These are phyloP conservation scores for Hypoxylon sp. DNA, from an alignment of 2,329 filamentous ascomycete genomes.

Conservation along the genomic window DNA sequence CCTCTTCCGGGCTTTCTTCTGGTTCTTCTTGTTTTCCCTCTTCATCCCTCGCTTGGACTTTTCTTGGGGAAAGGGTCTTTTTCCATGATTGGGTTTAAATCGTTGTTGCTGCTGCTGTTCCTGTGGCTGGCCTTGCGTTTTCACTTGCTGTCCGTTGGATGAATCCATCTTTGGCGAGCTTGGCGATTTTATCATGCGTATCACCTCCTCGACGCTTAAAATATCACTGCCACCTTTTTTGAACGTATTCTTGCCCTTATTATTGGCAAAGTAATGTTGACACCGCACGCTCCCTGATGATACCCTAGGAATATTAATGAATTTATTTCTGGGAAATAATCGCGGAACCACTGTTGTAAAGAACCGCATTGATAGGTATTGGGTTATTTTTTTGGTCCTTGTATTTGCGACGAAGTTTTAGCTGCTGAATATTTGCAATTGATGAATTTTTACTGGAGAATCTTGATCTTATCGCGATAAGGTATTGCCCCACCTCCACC, in stretches of 20 bases:
- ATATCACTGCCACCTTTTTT: background rate
- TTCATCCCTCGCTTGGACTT: constrained; percentile 30
- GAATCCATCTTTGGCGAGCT: background rate
- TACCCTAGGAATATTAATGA: constrained; percentile 1
- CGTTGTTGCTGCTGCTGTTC: constrained; percentile 12
- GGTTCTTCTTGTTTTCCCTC: constrained; percentile 44
- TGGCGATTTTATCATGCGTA: constrained; percentile 4
- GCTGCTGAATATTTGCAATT: constrained; percentile 14
- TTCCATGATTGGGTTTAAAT: constrained; percentile 21
- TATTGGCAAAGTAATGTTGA: background rate
- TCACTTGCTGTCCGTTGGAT: too few species aligned
- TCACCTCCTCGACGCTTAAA: constrained; percentile 1
- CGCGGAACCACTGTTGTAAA: constrained; percentile 8
- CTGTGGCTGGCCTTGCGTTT: constrained; percentile 4
- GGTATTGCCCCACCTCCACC: constrained; percentile 2
- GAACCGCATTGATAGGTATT: constrained; percentile 18
- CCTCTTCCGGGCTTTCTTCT: constrained; percentile 63
- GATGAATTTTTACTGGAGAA: constrained; percentile 24
- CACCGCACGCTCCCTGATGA: constrained; percentile 1
- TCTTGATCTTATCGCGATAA: constrained; percentile 3
- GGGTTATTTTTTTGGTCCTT: background rate
- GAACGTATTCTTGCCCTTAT: background rate
- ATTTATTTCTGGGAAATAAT: constrained; percentile 5
- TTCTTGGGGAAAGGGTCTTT: constrained; percentile 33
- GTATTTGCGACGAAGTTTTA: background rate